These are phyloP conservation scores for Zygoascus meyerae DNA, from an alignment of 1,139 yeast species.

Conservation along the genomic window DNA sequence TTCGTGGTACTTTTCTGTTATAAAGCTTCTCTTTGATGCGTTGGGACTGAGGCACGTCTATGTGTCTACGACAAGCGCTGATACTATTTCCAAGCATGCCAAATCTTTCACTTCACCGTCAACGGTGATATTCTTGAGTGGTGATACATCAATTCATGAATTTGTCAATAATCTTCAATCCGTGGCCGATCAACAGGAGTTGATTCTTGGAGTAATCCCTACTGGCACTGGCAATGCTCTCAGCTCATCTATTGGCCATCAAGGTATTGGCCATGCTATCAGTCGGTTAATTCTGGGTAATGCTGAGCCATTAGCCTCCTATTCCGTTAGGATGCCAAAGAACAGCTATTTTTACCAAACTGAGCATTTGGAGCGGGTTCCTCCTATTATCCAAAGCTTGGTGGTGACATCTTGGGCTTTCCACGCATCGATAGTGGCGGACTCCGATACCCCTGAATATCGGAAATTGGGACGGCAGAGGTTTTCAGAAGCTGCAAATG, in stretches of 20 bases:
- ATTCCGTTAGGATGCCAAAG: slow-evolving; percentile 49
- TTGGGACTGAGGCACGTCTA: slow-evolving; percentile 33
- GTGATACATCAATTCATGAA: slow-evolving; percentile 82
- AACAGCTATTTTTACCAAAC: not conserved
- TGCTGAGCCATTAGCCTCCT: slow-evolving; percentile 45
- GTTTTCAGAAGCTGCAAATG: slow-evolving; percentile 62
- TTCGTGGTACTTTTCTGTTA: slow-evolving; percentile 27
- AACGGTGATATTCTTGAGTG: slow-evolving; percentile 63
- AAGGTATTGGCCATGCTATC: slow-evolving; percentile 39
- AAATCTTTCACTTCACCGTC: slow-evolving; percentile 27
- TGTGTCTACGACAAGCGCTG: slow-evolving; percentile 32
- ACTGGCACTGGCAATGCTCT: slow-evolving; percentile 86
- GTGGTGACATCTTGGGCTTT: slow-evolving; percentile 82
- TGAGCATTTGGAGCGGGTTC: not conserved
- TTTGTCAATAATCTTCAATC: slow-evolving; percentile 51
- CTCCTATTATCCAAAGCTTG: slow-evolving; percentile 40
- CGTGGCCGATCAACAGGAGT: slow-evolving; percentile 11
- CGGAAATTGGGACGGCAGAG: slow-evolving; percentile 59
- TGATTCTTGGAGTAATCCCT: slow-evolving; percentile 53
- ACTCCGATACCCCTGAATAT: slow-evolving; percentile 63
- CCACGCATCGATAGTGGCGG: slow-evolving; percentile 81
- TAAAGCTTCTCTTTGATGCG: slow-evolving; percentile 31
- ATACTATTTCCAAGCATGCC: slow-evolving; percentile 32
- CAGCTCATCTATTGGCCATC: slow-evolving; percentile 53
- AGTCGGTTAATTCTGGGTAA: slow-evolving; percentile 38